A percentile compares a stretch with the other conserved stretches of the same genome.
These are phyloP conservation scores for Triglochin maritima DNA, from an alignment of 106 monocot genomes.

Conservation along the genomic window DNA sequence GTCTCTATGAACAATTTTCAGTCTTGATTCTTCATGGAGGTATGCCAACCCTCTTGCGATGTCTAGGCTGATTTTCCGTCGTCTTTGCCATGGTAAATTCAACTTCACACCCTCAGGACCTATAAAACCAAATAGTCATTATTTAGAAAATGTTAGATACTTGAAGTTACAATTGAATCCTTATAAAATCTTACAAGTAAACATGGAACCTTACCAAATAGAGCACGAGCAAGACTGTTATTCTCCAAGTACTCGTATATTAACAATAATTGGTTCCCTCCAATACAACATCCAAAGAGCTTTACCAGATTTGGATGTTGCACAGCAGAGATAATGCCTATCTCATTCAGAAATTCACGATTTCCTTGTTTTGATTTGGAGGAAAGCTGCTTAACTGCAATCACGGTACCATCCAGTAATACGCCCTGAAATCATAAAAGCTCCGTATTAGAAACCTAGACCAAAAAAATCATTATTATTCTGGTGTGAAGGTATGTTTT, in stretches of 20 bases:
- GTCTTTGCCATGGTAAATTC: slow-evolving; percentile 2
- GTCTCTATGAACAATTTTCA: neutral
- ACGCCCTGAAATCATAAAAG: slow-evolving; percentile 6
- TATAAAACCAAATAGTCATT: neutral
- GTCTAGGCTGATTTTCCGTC: slow-evolving; percentile 1
- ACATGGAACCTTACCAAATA: slow-evolving; percentile 10
- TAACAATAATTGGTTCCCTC: slow-evolving; percentile 8
- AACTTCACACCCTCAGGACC: slow-evolving; percentile 1
- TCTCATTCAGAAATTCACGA: slow-evolving; percentile 16
- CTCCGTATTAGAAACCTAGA: too few relatives aligned
- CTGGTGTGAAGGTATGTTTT: too few relatives aligned
- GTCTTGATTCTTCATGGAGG: slow-evolving; percentile 4
- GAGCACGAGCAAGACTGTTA: neutral
- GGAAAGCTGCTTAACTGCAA: slow-evolving; percentile 17
- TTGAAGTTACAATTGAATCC: neutral
- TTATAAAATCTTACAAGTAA: neutral
- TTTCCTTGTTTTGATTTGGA: slow-evolving; percentile 19
- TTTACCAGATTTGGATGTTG: slow-evolving; percentile 16
- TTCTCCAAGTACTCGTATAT: too few relatives aligned
- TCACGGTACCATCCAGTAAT: slow-evolving; percentile 1
- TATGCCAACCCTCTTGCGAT: neutral
- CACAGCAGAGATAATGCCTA: slow-evolving; percentile 15
- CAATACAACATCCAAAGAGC: neutral
- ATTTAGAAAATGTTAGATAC: neutral
- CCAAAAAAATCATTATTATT: too few relatives aligned